These are phyloP conservation scores for Amaranthus palmeri DNA, from an alignment of 148 eudicot genomes.

Conservation along the genomic window DNA sequence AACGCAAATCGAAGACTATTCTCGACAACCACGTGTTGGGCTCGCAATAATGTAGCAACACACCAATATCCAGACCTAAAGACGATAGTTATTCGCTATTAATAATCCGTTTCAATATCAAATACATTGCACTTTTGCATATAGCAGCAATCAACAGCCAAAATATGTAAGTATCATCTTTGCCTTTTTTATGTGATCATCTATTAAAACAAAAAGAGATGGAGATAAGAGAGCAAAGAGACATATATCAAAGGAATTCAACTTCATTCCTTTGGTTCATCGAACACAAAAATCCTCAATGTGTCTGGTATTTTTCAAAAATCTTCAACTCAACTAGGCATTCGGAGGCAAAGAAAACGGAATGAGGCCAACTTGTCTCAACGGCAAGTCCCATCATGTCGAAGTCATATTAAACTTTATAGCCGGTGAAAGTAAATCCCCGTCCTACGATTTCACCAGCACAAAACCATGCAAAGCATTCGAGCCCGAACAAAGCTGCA, in stretches of 20 bases:
- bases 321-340: conserved; percentile 26
- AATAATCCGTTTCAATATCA: conserved; percentile 23
- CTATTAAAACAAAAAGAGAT: conserved; percentile 11
- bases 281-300: conserved; percentile 21
- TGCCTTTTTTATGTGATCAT: conserved; percentile 22
- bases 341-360: conserved; percentile 16
- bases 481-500: conserved; percentile 65
- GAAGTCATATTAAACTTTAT: conserved; percentile 34
- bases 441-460: conserved; percentile 67
- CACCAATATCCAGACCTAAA: neutral
- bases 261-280: conserved; percentile 14
- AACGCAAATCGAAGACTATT: too few relatives aligned
- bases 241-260: conserved; percentile 16
- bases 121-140: conserved; percentile 19
- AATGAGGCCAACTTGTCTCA: conserved; percentile 19
- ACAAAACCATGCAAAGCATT: conserved; percentile 67
- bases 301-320: conserved; percentile 26
- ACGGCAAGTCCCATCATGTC: conserved; percentile 13
- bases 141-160: conserved; percentile 22
- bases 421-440: conserved; percentile 62
- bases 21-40: too few relatives aligned
- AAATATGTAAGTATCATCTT: conserved; percentile 18
- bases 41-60: too few relatives aligned
- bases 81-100: conserved; percentile 25
- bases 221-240: neutral